Base-by-base conservation (phyloP, 352 stramenopile species). In the Phytophthora sp. region DNA sequence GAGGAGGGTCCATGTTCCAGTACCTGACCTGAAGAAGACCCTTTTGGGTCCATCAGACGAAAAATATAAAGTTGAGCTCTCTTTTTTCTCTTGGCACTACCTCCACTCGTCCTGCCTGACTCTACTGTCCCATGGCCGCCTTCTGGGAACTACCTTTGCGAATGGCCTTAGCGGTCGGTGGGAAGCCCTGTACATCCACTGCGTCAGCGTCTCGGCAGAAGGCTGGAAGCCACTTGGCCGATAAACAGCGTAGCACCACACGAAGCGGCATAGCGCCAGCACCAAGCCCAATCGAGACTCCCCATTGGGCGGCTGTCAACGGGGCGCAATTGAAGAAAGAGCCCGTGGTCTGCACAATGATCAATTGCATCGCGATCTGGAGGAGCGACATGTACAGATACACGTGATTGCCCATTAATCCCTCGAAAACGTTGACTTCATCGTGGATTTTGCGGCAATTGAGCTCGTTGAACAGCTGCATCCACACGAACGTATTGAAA, bases 401-500 rank as follows among this genome's bases (percentile, higher is more conserved):
- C 6, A 99, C 76, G 7, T 60, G 76, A 82, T 99, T 99, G 21
- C 75, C 74, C 35, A 86, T 46, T 20, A 99, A 79, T n/a, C 94
- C 95, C 4, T 81, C 77, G 59, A 99, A 96, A 13, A 99, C 78
- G 74, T 99, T 99, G 71, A 90, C 88, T 71, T 92, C 86, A 54
- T 94, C 82, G 77, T 93, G 76, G 67, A 91, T 92, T 56, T 93
- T 92, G 36, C 84, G 82, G 65, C 75, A 89, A 61, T 93, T 92
- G 51, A 95, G 56, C 67, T 95, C 81, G 52, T 95, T 95, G 59
- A 91, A 99, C 27, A 99, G 84, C 86, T 99, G 95, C 65, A 98
- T 91, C 79, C 98, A 98, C 24, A 99, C 96, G 71, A 99, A 99
- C 13, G 94, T 92, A 74, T 99, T 99, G 84, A 99, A 99, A 46